Conservation (phyloP, 2,329 filamentous ascomycete species). For the Venturia effusa region DNA sequence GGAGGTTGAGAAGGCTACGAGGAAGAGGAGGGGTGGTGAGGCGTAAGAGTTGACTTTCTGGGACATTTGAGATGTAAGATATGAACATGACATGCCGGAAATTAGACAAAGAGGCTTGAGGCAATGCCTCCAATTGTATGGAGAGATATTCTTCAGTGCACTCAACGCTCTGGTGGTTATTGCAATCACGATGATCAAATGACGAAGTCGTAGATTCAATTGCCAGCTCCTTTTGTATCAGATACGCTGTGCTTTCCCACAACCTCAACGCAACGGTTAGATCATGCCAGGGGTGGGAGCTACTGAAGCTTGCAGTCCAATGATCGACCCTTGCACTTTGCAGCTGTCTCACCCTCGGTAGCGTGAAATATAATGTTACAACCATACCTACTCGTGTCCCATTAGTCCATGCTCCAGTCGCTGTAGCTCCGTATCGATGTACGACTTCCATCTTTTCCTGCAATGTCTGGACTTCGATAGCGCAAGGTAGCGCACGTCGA, state of each 20-base stretch:
- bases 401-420: background rate
- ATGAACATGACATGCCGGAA: background rate
- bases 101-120: background rate
- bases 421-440: background rate
- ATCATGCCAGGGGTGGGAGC: background rate
- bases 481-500: background rate
- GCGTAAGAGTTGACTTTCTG: background rate
- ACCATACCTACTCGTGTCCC: background rate
- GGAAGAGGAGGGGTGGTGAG: background rate
- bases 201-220: no score
- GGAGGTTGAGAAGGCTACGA: conserved; percentile 40
- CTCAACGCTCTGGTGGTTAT: no score
- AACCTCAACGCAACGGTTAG: background rate
- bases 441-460: background rate
- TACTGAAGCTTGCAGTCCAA: background rate
- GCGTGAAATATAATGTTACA: background rate
- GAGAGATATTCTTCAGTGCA: no score
- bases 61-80: background rate
- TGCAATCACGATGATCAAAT: no score
- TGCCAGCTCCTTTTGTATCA: no score
- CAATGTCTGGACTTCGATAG: background rate
- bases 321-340: background rate
- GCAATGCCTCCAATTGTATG: no score
- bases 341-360: background rate
- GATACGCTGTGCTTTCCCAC: no score